Evolutionary conservation across 2,329 filamentous ascomycete species (phyloP).

Genomic region (Phyllosticta citribraziliensis): DNA sequence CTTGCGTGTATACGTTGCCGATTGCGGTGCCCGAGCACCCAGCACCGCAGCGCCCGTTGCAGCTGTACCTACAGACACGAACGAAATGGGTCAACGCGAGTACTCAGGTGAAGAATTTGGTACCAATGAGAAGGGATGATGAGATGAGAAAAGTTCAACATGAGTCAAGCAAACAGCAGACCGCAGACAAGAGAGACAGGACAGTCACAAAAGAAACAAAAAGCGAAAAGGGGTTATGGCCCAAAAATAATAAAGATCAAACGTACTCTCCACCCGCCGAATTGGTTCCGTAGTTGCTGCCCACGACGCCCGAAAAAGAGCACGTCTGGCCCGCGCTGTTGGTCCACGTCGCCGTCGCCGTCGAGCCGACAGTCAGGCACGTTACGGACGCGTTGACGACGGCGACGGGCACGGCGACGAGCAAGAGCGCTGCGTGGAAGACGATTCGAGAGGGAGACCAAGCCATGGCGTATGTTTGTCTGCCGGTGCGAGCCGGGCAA

Average conservation of each 20-base stretch:
- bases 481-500: too few species aligned
- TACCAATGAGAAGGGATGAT: too few species aligned
- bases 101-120: background rate
- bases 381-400: slow-evolving; percentile 21
- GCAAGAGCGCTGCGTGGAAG: background rate
- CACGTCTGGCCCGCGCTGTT: slow-evolving; percentile 35
- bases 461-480: background rate
- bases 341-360: slow-evolving; percentile 39
- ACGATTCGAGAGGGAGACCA: background rate
- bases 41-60: slow-evolving; percentile 41
- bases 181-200: background rate
- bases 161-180: background rate
- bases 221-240: too few species aligned
- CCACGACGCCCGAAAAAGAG: slow-evolving; percentile 36
- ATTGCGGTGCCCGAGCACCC: slow-evolving; percentile 35
- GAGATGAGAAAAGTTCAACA: too few species aligned
- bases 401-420: background rate
- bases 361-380: slow-evolving; percentile 31
- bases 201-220: background rate
- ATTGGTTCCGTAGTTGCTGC: slow-evolving; percentile 40
- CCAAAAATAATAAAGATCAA: background rate
- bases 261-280: slow-evolving; percentile 36
- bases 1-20: slow-evolving; percentile 41
- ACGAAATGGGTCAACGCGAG: background rate
- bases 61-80: slow-evolving; percentile 32